A percentile compares a stretch with the other conserved stretches of the same genome.
phyloP scores from a whole-genome alignment of 768 basidiomycete genomes.

The Astraeus odoratus region DNA sequence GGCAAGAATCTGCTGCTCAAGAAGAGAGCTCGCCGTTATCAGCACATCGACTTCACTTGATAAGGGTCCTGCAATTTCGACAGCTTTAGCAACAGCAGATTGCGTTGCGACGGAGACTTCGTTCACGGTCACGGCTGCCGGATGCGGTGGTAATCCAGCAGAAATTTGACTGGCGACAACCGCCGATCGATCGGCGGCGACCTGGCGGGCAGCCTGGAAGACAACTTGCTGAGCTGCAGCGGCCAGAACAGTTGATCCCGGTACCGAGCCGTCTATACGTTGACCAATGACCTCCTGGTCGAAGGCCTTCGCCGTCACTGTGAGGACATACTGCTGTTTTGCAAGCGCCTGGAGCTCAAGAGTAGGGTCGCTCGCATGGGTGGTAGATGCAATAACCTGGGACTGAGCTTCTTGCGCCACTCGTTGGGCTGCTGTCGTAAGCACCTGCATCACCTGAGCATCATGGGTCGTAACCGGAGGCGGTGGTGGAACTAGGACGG shows the following conservation, averaged over 20 bases:
- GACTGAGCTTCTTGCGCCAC: slow-evolving; percentile 70
- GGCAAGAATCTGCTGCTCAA: slow-evolving; percentile 37
- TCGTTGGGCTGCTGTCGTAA: slow-evolving; percentile 70
- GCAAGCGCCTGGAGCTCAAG: slow-evolving; percentile 59
- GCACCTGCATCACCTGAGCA: slow-evolving; percentile 69
- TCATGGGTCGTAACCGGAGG: slow-evolving; percentile 41
- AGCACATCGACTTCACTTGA: slow-evolving; percentile 80
- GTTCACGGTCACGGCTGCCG: slow-evolving; percentile 41
- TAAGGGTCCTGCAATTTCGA: slow-evolving; percentile 63
- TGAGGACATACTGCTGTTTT: slow-evolving; percentile 77
- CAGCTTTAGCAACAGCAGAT: slow-evolving; percentile 76
- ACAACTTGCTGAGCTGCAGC: slow-evolving; percentile 79
- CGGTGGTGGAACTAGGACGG: slow-evolving; percentile 18
- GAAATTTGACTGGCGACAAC: slow-evolving; percentile 35
- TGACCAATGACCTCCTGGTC: slow-evolving; percentile 61
- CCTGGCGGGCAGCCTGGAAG: slow-evolving; percentile 62
- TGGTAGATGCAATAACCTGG: slow-evolving; percentile 50
- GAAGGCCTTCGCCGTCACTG: slow-evolving; percentile 65
- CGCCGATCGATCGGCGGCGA: slow-evolving; percentile 45
- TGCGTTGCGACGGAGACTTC: slow-evolving; percentile 59
- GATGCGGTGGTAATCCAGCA: slow-evolving; percentile 31
- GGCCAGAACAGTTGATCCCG: slow-evolving; percentile 51
- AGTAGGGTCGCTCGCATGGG: slow-evolving; percentile 37
- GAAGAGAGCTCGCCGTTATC: slow-evolving; percentile 55
- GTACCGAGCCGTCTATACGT: slow-evolving; percentile 37